A percentile compares a stretch with the other conserved stretches of the same genome.
Evolutionary conservation across 129 eudicot species (phyloP).

Genomic region (Tagetes erecta): DNA sequence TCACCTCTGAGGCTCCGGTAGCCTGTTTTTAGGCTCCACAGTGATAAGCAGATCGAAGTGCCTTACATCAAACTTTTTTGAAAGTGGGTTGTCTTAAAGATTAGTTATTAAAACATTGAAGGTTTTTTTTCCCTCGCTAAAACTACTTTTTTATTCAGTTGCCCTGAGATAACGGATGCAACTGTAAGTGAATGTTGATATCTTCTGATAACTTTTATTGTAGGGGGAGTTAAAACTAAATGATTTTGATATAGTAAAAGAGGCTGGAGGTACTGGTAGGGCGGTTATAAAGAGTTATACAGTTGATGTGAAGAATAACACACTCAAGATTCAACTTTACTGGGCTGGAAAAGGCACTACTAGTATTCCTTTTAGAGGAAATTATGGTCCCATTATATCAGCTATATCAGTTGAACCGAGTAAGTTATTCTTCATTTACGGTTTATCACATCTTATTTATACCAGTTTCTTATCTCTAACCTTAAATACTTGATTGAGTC

Average conservation of each 20-base stretch:
- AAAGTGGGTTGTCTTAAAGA: too few relatives aligned
- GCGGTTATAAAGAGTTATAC: constrained; percentile 55
- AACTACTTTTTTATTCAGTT: too few relatives aligned
- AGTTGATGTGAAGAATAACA: constrained; percentile 49
- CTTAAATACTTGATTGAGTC: not conserved
- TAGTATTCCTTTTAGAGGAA: constrained; percentile 72
- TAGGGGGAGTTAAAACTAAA: too few relatives aligned
- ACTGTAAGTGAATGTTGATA: too few relatives aligned
- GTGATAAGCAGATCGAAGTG: too few relatives aligned
- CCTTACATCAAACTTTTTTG: too few relatives aligned
- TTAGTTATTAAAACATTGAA: too few relatives aligned
- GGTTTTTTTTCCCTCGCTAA: too few relatives aligned
- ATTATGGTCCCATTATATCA: constrained; percentile 79
- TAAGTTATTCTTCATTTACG: not conserved
- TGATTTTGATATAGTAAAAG: too few relatives aligned
- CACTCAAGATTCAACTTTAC: constrained; percentile 62
- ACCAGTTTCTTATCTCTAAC: not conserved
- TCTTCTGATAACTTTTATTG: too few relatives aligned
- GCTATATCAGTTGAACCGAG: constrained; percentile 75
- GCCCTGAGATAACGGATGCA: too few relatives aligned
- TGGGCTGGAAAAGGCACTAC: constrained; percentile 87
- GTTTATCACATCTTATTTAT: not conserved
- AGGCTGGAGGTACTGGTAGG: too few relatives aligned
- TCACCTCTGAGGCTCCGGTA: not conserved
- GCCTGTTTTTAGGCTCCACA: not conserved